Base-by-base conservation (phyloP, 2,329 filamentous ascomycete species). In the Paracamarosporium sp. region DNA sequence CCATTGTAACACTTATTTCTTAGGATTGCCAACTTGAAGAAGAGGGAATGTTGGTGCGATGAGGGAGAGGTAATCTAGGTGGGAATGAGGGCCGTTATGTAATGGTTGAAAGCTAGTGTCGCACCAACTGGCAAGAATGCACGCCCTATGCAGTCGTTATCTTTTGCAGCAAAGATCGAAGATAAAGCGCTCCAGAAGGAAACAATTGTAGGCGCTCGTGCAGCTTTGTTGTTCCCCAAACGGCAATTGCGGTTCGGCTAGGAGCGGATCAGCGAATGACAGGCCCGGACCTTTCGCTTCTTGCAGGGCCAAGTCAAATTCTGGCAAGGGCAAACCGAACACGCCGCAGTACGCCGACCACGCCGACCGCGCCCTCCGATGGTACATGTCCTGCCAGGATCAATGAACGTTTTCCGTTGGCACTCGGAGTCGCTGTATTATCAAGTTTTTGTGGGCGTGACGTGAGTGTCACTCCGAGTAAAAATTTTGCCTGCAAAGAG, bases 211-310 rank as follows among this genome's bases (percentile, higher is more conserved):
- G 46, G 15, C 6, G 24, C 50, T 58, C 61, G 44, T 63, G 63
- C 62, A 62, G 63, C 50, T 57, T 59, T 58, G 53, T 50, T 27
- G 30, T 59, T 66, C 48, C 63, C 60, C 35, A 28, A 63, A 67
- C 57, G 50, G 36, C 12, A 51, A 51, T 31, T 40, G 20, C 48
- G 66, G 61, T 62, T 40, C 73, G 71, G 73, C 66, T 75, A 74
- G 63, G 53, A 50, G 73, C 72, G 73, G 73, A 68, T 64, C 55
- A 59, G 67, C 64, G 55, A 62, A 67, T 61, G 55, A 40, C 36
- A 60, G 25, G 43, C 38, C 22, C 35, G 41, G 56, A 66, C 63
- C 59, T 64, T n/a, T 63, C 64, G 51, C 63, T 63, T 63, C 62
- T 41, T 41, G 36, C 46, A 41, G 36, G 28, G 56, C 59, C 61